Evolutionary conservation across 164 flowering plant species (phyloP), one percentile per base, ranked within the genome.

Genomic region (Berberis thunbergii): DNA sequence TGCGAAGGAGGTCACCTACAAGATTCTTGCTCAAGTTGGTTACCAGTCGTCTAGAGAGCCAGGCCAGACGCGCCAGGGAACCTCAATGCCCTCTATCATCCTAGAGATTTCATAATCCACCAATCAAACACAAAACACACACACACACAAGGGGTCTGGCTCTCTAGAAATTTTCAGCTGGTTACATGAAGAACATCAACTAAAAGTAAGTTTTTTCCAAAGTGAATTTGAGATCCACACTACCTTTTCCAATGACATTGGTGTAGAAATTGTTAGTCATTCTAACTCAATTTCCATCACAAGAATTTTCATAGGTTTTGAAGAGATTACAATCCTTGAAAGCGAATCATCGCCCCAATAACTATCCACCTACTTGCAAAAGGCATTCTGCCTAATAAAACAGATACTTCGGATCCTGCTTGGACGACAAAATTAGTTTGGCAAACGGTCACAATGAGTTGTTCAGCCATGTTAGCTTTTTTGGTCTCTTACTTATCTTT

Each of bases 181-280:
- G 26, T 26, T 54, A 52, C 59, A 63, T 63, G 50, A n/a, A 42
- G 26, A n/a, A 63, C 49, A 63, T 63, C 13, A 5, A 53, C 41
- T 2, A 63, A 52, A 50, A 53, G 8, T 13, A 12, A 45, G 11
- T 12, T 12, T 63, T 54, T 43, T 43, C 43, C 13, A 42, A 43
- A 26, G 48, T 63, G 8, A 63, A 41, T 3, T 63, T 53, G 48
- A 63, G 45, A 2, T 54, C 50, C 1, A 53, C 49, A 41, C 1
- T 53, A 6, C 64, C 13, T 39, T 50, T 53, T 4, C 49, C 59
- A 12, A 49, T 26, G 12, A 41, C 57, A 3, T 63, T 63, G 41
- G 66, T 38, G n/a, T 42, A 4, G 7, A 9, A 1, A 3, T 41
- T 38, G 12, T 41, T 62, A 9, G 39, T 10, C 65, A 62, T 40